phyloP scores from a whole-genome alignment of 176 grass and related monocot species.

The Pharus latifolius region DNA sequence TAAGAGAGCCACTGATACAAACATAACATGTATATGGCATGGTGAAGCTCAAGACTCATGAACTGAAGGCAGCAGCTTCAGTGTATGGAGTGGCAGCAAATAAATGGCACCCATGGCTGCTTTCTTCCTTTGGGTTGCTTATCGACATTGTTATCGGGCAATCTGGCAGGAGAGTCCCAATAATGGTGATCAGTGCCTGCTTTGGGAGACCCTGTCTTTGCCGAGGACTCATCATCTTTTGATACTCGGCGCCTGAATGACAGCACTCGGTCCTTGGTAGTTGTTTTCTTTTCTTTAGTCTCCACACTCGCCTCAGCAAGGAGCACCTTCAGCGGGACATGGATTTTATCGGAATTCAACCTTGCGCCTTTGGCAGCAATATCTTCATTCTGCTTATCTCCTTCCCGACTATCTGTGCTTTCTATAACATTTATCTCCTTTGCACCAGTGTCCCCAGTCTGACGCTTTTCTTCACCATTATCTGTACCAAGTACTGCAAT shows the following conservation, averaged over 20 bases:
- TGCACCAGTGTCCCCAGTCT: neutral
- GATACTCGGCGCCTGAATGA: slow-evolving; percentile 3
- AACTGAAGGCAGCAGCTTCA: slow-evolving; percentile 4
- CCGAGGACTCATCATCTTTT: slow-evolving; percentile 3
- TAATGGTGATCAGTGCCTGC: neutral
- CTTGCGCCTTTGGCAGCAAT: neutral
- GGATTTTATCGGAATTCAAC: slow-evolving; percentile 27
- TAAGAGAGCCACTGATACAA: neutral
- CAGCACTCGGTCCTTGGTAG: slow-evolving; percentile 18
- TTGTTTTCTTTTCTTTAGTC: slow-evolving; percentile 36
- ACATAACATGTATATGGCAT: neutral
- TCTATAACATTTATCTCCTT: neutral
- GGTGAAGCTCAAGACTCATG: neutral
- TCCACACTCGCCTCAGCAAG: slow-evolving; percentile 42
- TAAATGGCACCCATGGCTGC: slow-evolving; percentile 51
- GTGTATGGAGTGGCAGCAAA: slow-evolving; percentile 42
- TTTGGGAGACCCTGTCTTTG: neutral
- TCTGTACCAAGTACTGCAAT: neutral
- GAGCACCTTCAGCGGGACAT: slow-evolving; percentile 49
- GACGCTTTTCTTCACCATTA: neutral
- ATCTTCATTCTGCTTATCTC: slow-evolving; percentile 15
- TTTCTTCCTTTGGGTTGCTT: slow-evolving; percentile 38
- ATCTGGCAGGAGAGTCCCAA: slow-evolving; percentile 46
- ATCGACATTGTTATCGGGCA: slow-evolving; percentile 15
- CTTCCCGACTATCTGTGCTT: neutral